Evolutionary conservation across 1,284 basidiomycete species (phyloP).

Genomic region (Heterobasidion parviporum): DNA sequence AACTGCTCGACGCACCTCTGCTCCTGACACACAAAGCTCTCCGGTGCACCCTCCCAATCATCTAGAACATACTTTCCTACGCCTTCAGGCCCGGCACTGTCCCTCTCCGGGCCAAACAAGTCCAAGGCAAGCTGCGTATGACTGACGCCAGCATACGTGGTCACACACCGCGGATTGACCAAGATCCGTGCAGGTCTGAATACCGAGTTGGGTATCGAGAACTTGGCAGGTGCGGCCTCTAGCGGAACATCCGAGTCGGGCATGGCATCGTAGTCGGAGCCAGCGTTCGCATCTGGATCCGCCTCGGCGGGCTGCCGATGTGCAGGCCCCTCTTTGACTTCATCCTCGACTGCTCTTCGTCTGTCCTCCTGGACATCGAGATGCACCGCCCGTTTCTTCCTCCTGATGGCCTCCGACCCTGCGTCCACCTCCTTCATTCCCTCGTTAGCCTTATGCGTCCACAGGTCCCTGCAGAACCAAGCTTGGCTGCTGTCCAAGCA

Average conservation of each 20-base stretch:
- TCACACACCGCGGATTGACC: slow-evolving; percentile 91
- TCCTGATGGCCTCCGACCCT: slow-evolving; percentile 9
- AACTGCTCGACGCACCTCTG: slow-evolving; percentile 50
- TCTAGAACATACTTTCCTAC: slow-evolving; percentile 76
- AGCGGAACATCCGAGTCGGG: slow-evolving; percentile 49
- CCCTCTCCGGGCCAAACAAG: slow-evolving; percentile 72
- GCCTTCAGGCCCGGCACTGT: slow-evolving; percentile 39
- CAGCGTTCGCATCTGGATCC: slow-evolving; percentile 72
- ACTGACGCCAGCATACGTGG: slow-evolving; percentile 92
- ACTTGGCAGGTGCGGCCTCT: slow-evolving; percentile 26
- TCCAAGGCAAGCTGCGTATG: slow-evolving; percentile 89
- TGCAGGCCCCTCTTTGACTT: slow-evolving; percentile 14
- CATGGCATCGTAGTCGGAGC: slow-evolving; percentile 87
- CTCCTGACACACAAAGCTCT: slow-evolving; percentile 94
- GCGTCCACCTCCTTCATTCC: slow-evolving; percentile 43
- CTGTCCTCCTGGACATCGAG: background rate
- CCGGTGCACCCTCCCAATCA: slow-evolving; percentile 91
- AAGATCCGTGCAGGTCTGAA: slow-evolving; percentile 85
- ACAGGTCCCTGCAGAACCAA: slow-evolving; percentile 93
- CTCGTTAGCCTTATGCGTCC: slow-evolving; percentile 76
- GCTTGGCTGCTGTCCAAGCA: slow-evolving; percentile 93
- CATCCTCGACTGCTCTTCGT: slow-evolving; percentile 1
- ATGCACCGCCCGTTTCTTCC: slow-evolving; percentile 20
- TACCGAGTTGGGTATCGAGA: slow-evolving; percentile 80
- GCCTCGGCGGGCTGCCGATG: slow-evolving; percentile 26